A percentile compares a stretch with the other conserved stretches of the same genome.
Conservation (phyloP, 2,329 filamentous ascomycete genomes). For the Arthrocladium fulminans region DNA sequence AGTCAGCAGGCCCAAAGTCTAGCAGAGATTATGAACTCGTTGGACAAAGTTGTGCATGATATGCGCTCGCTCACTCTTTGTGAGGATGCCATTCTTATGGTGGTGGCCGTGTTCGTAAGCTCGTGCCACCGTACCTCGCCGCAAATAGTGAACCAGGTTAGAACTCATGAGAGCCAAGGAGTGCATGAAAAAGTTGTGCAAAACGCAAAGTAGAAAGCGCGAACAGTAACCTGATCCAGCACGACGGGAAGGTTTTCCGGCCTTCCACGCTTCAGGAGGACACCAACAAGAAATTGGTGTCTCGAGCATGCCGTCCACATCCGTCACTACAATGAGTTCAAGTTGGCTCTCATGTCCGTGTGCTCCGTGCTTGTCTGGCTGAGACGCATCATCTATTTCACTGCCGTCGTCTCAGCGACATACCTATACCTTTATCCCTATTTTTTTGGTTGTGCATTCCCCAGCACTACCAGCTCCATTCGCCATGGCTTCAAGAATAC, state of each 20-base stretch:
- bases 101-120: no score
- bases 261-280: not conserved
- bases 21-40: no score
- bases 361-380: slow-evolving; percentile 35
- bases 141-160: no score
- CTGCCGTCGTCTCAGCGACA: slow-evolving; percentile 60
- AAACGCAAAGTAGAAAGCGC: no score
- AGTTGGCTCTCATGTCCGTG: slow-evolving; percentile 38
- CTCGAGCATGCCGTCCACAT: not conserved
- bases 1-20: no score
- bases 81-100: no score
- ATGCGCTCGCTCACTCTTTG: no score
- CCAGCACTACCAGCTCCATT: slow-evolving; percentile 38
- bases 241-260: not conserved
- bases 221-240: no score
- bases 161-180: no score
- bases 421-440: slow-evolving; percentile 85
- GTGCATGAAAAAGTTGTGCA: no score
- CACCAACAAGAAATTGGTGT: not conserved
- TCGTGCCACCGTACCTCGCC: no score
- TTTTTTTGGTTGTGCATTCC: slow-evolving; percentile 73
- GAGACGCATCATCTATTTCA: slow-evolving; percentile 48
- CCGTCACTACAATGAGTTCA: not conserved
- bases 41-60: no score
- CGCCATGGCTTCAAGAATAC: slow-evolving; percentile 27